Evolutionary conservation across 129 eudicot genomes (phyloP), one percentile per base, ranked within the genome.

Genomic region (Helichrysum umbraculigerum): DNA sequence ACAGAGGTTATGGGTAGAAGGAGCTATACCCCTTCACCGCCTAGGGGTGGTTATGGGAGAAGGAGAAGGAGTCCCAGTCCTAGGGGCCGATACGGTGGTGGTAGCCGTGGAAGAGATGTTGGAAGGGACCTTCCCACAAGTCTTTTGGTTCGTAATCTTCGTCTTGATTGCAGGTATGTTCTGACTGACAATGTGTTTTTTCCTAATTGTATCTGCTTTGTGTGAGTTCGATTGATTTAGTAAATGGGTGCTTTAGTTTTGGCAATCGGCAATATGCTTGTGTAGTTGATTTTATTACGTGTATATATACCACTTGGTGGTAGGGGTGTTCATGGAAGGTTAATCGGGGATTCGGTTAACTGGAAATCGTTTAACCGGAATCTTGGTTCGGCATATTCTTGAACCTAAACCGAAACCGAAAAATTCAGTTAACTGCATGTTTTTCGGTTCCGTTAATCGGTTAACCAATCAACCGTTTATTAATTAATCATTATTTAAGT

Each of bases 51-150:
- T 39, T 87, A 85, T 81, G 71, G 89, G 21, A 85, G 97, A 68
- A 87, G 96, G 74, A 87, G 90, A 80, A 87, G 97, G 85, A 92
- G 92, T 70, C 96, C 96, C 5, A 85, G 88, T 70, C 97, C 97
- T 0, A 87, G 96, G 85, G 92, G 91, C 20, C 87, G 93, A 37
- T 63, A 75, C 4, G 76, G 76, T 6, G 66, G 76, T 21, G 81
- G 74, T 39, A 68, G 81, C 57, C 74, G 81, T 68, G 81, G 82
- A 71, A 80, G 91, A 66, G 77, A 86, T 77, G 85, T 88, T 54
- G 83, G 83, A 8, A 87, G 89, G 67, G 96, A 90, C 82, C 89
- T 82, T 21, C 96, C 98, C 5, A 89, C 98, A 4, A 92, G 96
- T 77, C 90, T 92, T 42, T 79, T 92, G 68, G 98, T 89, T 35